Evolutionary conservation across 768 basidiomycete genomes (phyloP), one percentile per base, ranked within the genome.

Genomic region (Lactifluus rugatus): DNA sequence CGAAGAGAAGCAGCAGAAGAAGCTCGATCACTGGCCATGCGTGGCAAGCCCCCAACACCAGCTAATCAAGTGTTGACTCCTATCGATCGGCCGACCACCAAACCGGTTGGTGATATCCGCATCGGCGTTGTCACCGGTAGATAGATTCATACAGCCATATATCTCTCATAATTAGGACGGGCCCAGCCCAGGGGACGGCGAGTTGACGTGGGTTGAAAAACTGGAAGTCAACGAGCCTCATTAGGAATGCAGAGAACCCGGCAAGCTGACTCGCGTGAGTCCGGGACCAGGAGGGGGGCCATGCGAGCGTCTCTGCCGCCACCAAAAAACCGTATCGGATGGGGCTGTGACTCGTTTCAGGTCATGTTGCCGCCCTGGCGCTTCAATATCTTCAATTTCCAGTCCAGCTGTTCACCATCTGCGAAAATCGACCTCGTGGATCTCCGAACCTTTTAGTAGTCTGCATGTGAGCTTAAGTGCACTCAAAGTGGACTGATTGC

Each of bases 341-440:
- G 51, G 41, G 52, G 32, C 58, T 31, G 26, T 45, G 48, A 60
- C 53, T 54, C 41, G 52, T 59, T 54, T 59, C 52, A 54, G 28
- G 21, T 42, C 13, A 26, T 48, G 41, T 44, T n/a, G 14, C 39
- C 31, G 51, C 51, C 32, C 48, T 25, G 41, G 34, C 42, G 56
- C 39, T 19, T 49, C 21, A 23, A 6, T 31, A n/a, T n/a, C n/a
- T n/a, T n/a, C n/a, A n/a, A n/a, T 25, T 13, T 16, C 9, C 34
- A 34, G 5, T 8, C 8, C 21, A 14, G 9, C 11, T 17, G 46
- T 47, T 28, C 11, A n/a, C 25, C 46, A 47, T 28, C 7, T 46
- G 26, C 41, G 21, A 21, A 21, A 17, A 42, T 53, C 28, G 26
- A 39, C 11, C 7, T 23, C 26, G 54, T 42, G 31, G 23, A 56